These are phyloP conservation scores for Petrea volubilis DNA, from an alignment of 257 asterid genomes.

Conservation along the genomic window DNA sequence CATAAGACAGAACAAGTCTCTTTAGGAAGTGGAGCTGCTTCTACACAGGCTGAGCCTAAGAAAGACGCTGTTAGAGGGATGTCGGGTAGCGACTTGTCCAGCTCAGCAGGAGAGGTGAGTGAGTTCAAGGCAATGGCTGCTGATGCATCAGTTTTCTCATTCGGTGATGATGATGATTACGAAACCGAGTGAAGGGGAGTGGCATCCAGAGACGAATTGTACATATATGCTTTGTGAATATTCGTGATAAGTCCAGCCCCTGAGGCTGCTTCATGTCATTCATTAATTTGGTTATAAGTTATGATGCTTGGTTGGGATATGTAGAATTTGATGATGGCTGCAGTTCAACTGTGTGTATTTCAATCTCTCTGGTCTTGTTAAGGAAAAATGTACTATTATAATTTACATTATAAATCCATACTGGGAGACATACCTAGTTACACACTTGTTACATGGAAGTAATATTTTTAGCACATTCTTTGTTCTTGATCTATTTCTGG, in stretches of 20 bases:
- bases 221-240: conserved; percentile 36
- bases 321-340: conserved; percentile 3
- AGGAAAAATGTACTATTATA: not conserved
- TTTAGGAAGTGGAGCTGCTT: conserved; percentile 43
- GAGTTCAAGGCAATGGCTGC: conserved; percentile 95
- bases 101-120: conserved; percentile 60
- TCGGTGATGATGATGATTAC: conserved; percentile 92
- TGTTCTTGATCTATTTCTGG: not conserved
- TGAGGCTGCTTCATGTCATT: conserved; percentile 19
- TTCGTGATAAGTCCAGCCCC: conserved; percentile 22
- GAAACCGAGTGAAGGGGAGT: conserved; percentile 65
- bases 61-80: conserved; percentile 42
- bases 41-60: conserved; percentile 39
- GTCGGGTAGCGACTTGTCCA: conserved; percentile 23
- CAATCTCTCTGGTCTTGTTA: not conserved
- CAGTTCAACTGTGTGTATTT: not conserved
- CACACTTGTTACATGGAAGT: not conserved
- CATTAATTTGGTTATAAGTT: conserved; percentile 27
- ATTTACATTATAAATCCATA: not conserved
- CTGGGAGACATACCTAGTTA: not conserved
- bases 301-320: conserved; percentile 17
- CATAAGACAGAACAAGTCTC: conserved; percentile 56
- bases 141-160: conserved; percentile 91
- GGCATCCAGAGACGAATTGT: conserved; percentile 9
- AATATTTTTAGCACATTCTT: not conserved